Evolutionary conservation across 768 basidiomycete species (phyloP), one percentile per base, ranked within the genome.

Genomic region (Botryobasidium botryosum): DNA sequence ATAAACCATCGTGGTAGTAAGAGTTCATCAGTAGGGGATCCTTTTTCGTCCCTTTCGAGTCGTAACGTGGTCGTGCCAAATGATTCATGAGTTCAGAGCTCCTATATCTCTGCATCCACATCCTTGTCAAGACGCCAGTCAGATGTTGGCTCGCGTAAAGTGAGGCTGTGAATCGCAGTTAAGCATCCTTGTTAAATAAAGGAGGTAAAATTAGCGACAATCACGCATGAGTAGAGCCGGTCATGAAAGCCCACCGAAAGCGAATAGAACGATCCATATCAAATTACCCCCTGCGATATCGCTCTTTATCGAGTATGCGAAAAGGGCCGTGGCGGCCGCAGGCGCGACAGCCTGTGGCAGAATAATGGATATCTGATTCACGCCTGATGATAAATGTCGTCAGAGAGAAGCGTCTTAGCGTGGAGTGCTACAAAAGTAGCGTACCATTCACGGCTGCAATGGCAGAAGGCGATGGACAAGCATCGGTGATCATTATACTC

Each of bases 401-500:
- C 12, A 28, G 28, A 7, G 26, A 12, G 40, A 21, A 21, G 37
- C 10, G 12, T 12, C 10, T 8, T 39, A 10, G 37, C 12, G 10
- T 39, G 37, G 13, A 10, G 21, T 7, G 20, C 40, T n/a, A n/a
- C n/a, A n/a, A n/a, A n/a, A n/a, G n/a, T n/a, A n/a, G 18, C 40
- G 8, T 12, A 42, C 40, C 40, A 27, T 42, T 42, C 20, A 42
- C 20, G 13, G 10, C 40, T 28, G 40, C 40, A 12, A 42, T 12
- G 12, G 40, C 40, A 10, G 18, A 8, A 29, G 40, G 8, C 13
- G 40, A 42, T 7, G 40, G 40, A 23, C 8, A 42, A 8, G 25
- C 40, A 42, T 42, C 40, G 10, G 8, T 42, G 18, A 20, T 20
- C 13, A 42, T 20, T 13, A 42, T 42, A 10, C 26, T 42, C 40